Evolutionary conservation across 768 basidiomycete species (phyloP), one percentile per base, ranked within the genome.

Genomic region (Astraeus odoratus): DNA sequence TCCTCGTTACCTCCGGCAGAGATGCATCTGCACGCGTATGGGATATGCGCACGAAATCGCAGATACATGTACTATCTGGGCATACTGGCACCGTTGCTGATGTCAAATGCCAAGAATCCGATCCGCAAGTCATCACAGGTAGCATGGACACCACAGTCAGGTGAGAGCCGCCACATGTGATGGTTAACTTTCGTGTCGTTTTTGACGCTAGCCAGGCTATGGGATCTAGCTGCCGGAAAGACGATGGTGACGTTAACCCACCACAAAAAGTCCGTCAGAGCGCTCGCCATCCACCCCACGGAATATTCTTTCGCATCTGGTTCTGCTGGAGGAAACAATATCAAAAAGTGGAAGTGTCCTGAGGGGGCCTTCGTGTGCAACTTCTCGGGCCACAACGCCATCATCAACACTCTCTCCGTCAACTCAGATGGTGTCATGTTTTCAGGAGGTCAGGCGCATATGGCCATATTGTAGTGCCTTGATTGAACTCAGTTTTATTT

Each of bases 281-380:
- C 95, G 0, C 74, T 99, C 39, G 87, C 95, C 4, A 83, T 99
- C 44, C 94, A 97, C 60, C 95, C 95, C 1, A 91, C 89, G 4
- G 96, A 98, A 57, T 98, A 93, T 70, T 87, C 86, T 25, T 99
- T 99, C 58, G 96, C 93, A 2, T 86, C 85, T 3, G 96, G 88
- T 39, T 93, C 90, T 20, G 88, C 95, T 0, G 96, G 96, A n/a
- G 96, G 94, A 1, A 97, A 97, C 72, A 98, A 98, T 65, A 97
- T 99, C 71, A 99, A 99, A 62, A 98, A 98, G 64, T 99, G 95
- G 95, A 96, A 95, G 57, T 97, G 92, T 56, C 96, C 96, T 5
- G 91, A 97, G 51, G 96, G 96, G 37, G 65, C 80, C 2, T 98
- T 99, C 52, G 95, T 98, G 3, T 90, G 87, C 75, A 99, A 97